Conservation (phyloP, 768 basidiomycete species). For the Pulveroboletus frians region DNA sequence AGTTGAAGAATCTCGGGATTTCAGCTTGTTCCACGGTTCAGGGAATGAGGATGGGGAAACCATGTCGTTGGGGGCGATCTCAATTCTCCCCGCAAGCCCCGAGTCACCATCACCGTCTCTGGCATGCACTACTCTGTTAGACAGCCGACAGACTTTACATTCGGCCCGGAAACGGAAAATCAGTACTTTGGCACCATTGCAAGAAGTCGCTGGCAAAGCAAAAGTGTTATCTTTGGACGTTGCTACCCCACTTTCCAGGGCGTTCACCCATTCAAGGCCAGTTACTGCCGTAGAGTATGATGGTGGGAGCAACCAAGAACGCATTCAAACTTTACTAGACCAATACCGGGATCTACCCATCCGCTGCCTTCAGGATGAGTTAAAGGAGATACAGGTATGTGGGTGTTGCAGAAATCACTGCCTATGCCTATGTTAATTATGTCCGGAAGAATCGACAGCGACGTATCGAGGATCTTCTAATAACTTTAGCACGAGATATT, state of each 20-base stretch:
- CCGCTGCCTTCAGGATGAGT: slow-evolving; percentile 64
- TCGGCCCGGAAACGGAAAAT: slow-evolving; percentile 22
- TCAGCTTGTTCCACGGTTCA: slow-evolving; percentile 46
- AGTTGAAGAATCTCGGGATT: slow-evolving; percentile 47
- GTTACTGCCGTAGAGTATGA: slow-evolving; percentile 24
- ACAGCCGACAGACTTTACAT: slow-evolving; percentile 6
- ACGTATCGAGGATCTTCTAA: slow-evolving; percentile 66
- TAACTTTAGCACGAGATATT: slow-evolving; percentile 66
- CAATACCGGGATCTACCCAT: slow-evolving; percentile 62
- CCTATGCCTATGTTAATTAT: slow-evolving; percentile 1
- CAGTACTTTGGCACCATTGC: slow-evolving; percentile 24
- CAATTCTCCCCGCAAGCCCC: slow-evolving; percentile 9
- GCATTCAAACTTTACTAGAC: slow-evolving; percentile 59
- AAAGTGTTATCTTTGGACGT: slow-evolving; percentile 27
- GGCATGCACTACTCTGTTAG: slow-evolving; percentile 2
- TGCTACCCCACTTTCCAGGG: slow-evolving; percentile 23
- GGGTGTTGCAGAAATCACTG: neutral
- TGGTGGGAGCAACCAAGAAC: slow-evolving; percentile 42
- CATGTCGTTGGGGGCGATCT: slow-evolving; percentile 8
- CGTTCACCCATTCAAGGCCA: slow-evolving; percentile 24
- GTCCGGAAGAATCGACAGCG: slow-evolving; percentile 60
- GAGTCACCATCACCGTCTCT: slow-evolving; percentile 6
- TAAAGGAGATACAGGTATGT: slow-evolving; percentile 75
- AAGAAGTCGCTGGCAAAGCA: slow-evolving; percentile 28
- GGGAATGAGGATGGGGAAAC: slow-evolving; percentile 37